Evolutionary conservation across 2,329 filamentous ascomycete genomes (phyloP).

Genomic region (Phialophora chinensis): DNA sequence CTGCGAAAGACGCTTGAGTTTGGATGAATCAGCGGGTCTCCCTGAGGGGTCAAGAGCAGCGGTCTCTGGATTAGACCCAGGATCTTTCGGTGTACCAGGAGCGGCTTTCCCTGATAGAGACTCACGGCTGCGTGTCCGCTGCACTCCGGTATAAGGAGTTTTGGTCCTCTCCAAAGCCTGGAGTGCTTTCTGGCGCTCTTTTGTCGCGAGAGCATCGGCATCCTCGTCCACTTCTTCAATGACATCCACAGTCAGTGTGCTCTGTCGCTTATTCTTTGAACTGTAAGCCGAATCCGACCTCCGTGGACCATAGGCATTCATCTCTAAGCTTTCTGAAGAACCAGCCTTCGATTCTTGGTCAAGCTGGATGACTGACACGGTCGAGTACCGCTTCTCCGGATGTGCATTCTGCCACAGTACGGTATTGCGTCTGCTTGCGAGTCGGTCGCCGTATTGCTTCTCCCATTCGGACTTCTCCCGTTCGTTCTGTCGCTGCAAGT

Average conservation of each 20-base stretch:
- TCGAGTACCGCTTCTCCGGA: constrained; percentile 43
- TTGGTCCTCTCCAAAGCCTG: constrained; percentile 83
- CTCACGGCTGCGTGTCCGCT: constrained; percentile 16
- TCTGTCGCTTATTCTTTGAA: constrained; percentile 35
- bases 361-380: constrained; percentile 30
- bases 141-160: neutral
- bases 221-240: constrained; percentile 39
- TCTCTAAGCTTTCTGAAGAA: constrained; percentile 32
- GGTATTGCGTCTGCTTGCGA: constrained; percentile 49
- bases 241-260: constrained; percentile 35
- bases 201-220: constrained; percentile 50
- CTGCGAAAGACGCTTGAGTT: constrained; percentile 28
- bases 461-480: constrained; percentile 71
- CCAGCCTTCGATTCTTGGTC: constrained; percentile 8
- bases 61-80: neutral
- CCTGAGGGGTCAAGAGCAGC: neutral
- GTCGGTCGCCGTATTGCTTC: constrained; percentile 70
- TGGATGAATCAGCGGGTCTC: constrained; percentile 9
- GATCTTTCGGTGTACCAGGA: neutral
- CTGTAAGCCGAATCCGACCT: constrained; percentile 14
- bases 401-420: constrained; percentile 58
- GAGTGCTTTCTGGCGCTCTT: constrained; percentile 80
- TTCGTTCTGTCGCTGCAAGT: constrained; percentile 55
- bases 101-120: neutral
- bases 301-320: constrained; percentile 29